Conservation (phyloP, 176 grass and related monocot species). For the Carex littledalei region DNA sequence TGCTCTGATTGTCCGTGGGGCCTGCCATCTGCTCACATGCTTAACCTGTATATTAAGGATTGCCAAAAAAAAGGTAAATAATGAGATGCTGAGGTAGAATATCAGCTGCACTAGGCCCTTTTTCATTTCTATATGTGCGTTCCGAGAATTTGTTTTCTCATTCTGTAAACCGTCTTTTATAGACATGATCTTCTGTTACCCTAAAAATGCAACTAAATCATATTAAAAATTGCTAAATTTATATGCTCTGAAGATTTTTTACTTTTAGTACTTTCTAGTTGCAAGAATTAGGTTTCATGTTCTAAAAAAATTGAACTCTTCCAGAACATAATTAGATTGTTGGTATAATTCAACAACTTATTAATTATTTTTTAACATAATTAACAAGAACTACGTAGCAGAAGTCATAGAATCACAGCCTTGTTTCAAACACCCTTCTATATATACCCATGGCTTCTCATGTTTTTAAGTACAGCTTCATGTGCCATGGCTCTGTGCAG, state of each 20-base stretch:
- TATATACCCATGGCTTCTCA: neutral
- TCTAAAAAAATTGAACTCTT: neutral
- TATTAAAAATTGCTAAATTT: neutral
- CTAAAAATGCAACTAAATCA: neutral
- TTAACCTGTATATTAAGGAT: neutral
- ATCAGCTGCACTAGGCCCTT: too few species aligned
- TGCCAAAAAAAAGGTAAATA: neutral
- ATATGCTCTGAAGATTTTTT: neutral
- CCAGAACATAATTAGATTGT: neutral
- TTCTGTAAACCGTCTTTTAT: too few species aligned
- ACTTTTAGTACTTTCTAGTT: neutral
- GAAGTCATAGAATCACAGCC: neutral
- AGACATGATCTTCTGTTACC: too few species aligned
- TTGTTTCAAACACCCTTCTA: neutral
- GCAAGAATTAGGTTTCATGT: neutral
- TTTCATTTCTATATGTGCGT: too few species aligned
- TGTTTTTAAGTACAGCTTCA: neutral
- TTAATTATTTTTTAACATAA: neutral
- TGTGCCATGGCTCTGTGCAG: neutral
- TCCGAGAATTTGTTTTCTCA: too few species aligned
- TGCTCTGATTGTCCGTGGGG: neutral
- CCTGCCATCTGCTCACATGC: neutral
- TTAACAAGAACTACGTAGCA: neutral
- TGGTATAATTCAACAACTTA: neutral
- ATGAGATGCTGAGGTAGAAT: too few species aligned